Evolutionary conservation across 805 yeast genomes (phyloP), one percentile per base, ranked within the genome.

Genomic region (Saturnispora kantuleensis): DNA sequence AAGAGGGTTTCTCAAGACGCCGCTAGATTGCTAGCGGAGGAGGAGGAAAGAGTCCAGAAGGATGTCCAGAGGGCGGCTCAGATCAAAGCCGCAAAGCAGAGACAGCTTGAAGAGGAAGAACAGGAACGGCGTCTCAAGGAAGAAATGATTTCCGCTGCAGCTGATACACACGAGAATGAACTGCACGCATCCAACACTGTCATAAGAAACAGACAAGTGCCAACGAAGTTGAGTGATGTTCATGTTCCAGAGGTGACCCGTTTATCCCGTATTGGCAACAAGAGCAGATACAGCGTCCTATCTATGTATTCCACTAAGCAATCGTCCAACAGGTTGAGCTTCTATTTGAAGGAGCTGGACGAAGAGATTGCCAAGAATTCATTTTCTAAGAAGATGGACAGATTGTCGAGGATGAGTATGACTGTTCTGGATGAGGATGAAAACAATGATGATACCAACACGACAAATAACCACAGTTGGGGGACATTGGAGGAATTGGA

Each of bases 201-300:
- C 12, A 56, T 54, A n/a, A 48, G 40, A 30, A 52, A 47, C 44
- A 52, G 47, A 31, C 39, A 48, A 44, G 72, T 68, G 17, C 78
- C 78, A 36, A 71, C 70, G 47, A 71, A 66, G 10, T 67, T 82
- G 37, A 74, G 84, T 15, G 83, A 78, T 49, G 79, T 82, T 37
- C 69, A 70, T 46, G 77, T 82, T 41, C 90, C 90, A 17, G 76
- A 74, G 49, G 85, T 82, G 31, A 75, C 88, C 0, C 75, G 88
- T 60, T 74, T 75, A 53, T 80, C 86, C 2, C 72, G 75, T 54
- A 79, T 79, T 56, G 71, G 81, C 32, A 70, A 71, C 45, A 77
- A 77, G 56, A 83, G 79, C 61, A 72, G 93, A 56, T 65, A 81
- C 44, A 79, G 86, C 30, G 83, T 83, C n/a, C 60, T 83, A 35